These are phyloP conservation scores for Actinidia chinensis DNA, from an alignment of 179 eudicot species.

Conservation along the genomic window DNA sequence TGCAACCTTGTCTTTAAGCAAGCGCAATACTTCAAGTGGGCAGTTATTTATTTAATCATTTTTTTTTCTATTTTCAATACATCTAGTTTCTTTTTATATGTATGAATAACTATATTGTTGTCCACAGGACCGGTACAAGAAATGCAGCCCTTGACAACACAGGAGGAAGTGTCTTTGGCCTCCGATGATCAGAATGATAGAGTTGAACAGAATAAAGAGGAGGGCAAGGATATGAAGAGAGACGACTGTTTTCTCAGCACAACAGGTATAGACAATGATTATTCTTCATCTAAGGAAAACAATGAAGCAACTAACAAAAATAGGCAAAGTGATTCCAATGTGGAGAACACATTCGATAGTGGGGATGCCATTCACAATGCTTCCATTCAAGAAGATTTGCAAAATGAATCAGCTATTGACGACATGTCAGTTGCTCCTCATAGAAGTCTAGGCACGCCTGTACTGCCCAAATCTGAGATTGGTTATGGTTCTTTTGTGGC, in stretches of 20 bases:
- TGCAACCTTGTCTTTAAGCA: slow-evolving; percentile 70
- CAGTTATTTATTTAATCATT: slow-evolving; percentile 19
- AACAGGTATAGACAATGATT: slow-evolving; percentile 35
- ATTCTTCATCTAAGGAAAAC: slow-evolving; percentile 36
- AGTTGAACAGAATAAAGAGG: slow-evolving; percentile 39
- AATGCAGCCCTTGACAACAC: slow-evolving; percentile 62
- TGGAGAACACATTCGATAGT: slow-evolving; percentile 31
- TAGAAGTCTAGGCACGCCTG: slow-evolving; percentile 28
- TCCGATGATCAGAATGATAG: slow-evolving; percentile 41
- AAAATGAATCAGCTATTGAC: slow-evolving; percentile 32
- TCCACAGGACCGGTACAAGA: slow-evolving; percentile 48
- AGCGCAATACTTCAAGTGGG: slow-evolving; percentile 59
- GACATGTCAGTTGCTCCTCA: slow-evolving; percentile 34
- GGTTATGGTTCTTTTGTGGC: slow-evolving; percentile 28
- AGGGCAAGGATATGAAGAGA: slow-evolving; percentile 22
- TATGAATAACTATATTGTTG: slow-evolving; percentile 14
- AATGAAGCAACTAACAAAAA: slow-evolving; percentile 33
- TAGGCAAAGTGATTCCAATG: slow-evolving; percentile 31
- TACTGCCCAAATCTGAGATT: slow-evolving; percentile 35
- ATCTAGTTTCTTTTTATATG: slow-evolving; percentile 6
- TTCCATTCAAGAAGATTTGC: slow-evolving; percentile 34
- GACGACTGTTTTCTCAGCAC: slow-evolving; percentile 27
- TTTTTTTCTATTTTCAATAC: neutral
- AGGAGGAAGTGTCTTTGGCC: slow-evolving; percentile 52
- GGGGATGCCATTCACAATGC: slow-evolving; percentile 27